These are phyloP conservation scores for Hemerocallis citrina DNA, from an alignment of 106 monocot species.

Conservation along the genomic window DNA sequence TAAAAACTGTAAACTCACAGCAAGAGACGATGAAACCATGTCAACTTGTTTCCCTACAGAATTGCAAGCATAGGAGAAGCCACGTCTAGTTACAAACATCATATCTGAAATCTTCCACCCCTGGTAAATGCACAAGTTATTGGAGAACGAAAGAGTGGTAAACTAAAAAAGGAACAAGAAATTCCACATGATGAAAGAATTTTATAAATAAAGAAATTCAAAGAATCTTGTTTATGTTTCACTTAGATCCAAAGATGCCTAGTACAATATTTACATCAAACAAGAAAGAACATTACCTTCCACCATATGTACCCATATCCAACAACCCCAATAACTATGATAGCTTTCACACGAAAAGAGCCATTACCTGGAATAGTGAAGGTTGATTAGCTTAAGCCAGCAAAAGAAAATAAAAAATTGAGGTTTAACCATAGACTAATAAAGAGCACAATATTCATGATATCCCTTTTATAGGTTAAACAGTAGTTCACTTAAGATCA, in stretches of 20 bases:
- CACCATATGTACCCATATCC: constrained; percentile 66
- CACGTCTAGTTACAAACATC: constrained; percentile 38
- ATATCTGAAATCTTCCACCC: constrained; percentile 42
- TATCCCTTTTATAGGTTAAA: neutral
- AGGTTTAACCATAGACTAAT: neutral
- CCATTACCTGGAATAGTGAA: constrained; percentile 39
- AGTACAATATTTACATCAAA: neutral
- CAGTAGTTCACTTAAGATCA: neutral
- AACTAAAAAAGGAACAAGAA: neutral
- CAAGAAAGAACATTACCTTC: constrained; percentile 39
- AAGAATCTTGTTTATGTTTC: neutral
- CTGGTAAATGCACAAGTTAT: constrained; percentile 13
- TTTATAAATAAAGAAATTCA: neutral
- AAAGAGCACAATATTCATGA: neutral
- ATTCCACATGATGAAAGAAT: neutral
- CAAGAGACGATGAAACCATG: constrained; percentile 24
- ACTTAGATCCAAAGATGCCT: neutral
- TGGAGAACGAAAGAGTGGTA: neutral
- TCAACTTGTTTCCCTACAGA: constrained; percentile 30
- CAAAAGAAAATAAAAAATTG: neutral
- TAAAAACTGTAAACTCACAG: constrained; percentile 13
- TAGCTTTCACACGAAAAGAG: constrained; percentile 26
- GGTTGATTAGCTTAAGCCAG: neutral
- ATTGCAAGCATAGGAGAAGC: constrained; percentile 28
- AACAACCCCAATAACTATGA: constrained; percentile 48